Evolutionary conservation across 192 early-diverging fungal species (phyloP), one percentile per base, ranked within the genome.

Genomic region (Umbelopsis isabellina): DNA sequence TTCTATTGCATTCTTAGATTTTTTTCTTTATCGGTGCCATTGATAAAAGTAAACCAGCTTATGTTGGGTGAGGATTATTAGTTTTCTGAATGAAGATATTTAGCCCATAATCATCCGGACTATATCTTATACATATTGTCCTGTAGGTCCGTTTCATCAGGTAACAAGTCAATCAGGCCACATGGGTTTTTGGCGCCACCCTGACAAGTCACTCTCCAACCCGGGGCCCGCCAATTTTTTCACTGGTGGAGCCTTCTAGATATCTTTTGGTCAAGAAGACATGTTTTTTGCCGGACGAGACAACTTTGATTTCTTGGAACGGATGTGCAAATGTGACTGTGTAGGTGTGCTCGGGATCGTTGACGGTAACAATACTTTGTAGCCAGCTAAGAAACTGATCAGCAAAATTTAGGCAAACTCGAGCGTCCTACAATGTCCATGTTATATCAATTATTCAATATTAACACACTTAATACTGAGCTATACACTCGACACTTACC

Each of bases 351-450:
- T 70, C 70, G 3, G 83, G 77, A 70, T 88, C 83, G 64, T 88
- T 80, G 18, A 74, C 61, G 4, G 69, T 50, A 22, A 88, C 67
- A 12, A 70, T 64, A 18, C 53, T 68, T 37, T 69, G 73, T 11
- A 88, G 46, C 74, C 83, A 88, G 11, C 67, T 76, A 20, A 96
- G 75, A 2, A 96, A 73, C 16, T 79, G 70, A 55, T 91, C 80
- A 9, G 90, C 89, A 85, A 95, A 97, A 69, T 90, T 92, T 50
- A 97, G 79, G 71, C 95, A 96, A n/a, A 94, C 87, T 33, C 81
- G 86, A 37, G 93, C 79, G 73, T 95, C 87, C 84, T 85, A 52
- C 3, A 68, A 66, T 12, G 35, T 35, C 27, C 27, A 30, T 46
- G 23, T 3, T 12, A 45, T 53, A 21, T 35, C 44, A 35, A 49